Base-by-base conservation (phyloP, 2,329 filamentous ascomycete genomes). In the Neonectria faginata region DNA sequence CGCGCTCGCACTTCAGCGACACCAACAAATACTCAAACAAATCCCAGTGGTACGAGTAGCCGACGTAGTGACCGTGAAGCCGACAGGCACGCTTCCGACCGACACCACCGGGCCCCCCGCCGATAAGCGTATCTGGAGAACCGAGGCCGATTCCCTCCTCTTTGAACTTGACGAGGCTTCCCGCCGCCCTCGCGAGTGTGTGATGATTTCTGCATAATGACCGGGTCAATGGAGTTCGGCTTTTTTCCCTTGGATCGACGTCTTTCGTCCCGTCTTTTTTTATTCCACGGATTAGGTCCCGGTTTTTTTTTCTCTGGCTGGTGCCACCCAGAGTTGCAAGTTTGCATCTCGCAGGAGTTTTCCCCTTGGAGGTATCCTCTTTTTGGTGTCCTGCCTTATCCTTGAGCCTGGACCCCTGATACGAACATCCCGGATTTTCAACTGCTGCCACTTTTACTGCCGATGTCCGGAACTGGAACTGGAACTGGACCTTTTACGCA, bases 41-140 rank as follows among this genome's bases (percentile, higher is more conserved):
- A 79, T 64, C 75, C 75, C 67, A 76, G 74, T 75, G 77, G 75
- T 73, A 64, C 76, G 71, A 78, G 68, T 73, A 76, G 68, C 67
- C 80, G 80, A 72, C 80, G 80, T 76, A 80, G 74, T 77, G 80
- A 82, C 62, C 76, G 79, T 72, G 81, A 83, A 63, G 73, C 68
- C 73, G 79, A 81, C 69, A 80, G 80, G 73, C 78, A 79, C 62
- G 70, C 75, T 57, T 74, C 76, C 20, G 79, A 81, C 67, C 73
- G 78, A 66, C 79, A 80, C 67, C 78, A 80, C 64, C 79, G 80
- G 63, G 73, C 78, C 59, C 72, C 77, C 53, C 79, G 79, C 64
- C 79, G 79, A 72, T 80, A 77, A 73, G 63, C 53, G 62, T 59
- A 54, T 29, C 62, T 53, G 68, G 70, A 68, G 61, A 67, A 66